Evolutionary conservation across 2,329 filamentous ascomycete genomes (phyloP).

Genomic region (Colletotrichum phormii): DNA sequence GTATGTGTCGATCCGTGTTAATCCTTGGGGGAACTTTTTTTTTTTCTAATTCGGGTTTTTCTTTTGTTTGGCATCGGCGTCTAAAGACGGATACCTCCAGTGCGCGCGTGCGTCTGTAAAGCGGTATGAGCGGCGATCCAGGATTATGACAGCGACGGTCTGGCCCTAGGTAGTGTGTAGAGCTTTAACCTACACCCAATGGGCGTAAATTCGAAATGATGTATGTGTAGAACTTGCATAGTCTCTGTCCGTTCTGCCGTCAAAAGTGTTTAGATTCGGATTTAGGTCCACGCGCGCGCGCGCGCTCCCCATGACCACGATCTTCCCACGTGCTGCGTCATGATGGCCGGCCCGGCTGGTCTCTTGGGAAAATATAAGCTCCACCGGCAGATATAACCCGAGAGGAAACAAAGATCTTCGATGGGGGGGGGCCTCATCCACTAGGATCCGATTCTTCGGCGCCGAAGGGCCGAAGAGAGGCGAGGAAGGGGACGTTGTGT

Average conservation of each 20-base stretch:
- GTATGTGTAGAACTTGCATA: neutral
- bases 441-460: neutral
- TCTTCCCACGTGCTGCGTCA: neutral
- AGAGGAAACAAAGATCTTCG: neutral
- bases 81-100: slow-evolving; percentile 33
- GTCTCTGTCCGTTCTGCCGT: neutral
- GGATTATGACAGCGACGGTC: neutral
- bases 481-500: too few relatives aligned
- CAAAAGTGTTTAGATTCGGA: neutral
- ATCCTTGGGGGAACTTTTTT: neutral
- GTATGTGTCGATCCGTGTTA: slow-evolving; percentile 23
- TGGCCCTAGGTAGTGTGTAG: neutral
- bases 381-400: neutral
- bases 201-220: neutral
- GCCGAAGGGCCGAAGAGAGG: neutral
- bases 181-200: neutral
- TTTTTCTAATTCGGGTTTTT: slow-evolving; percentile 5
- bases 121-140: neutral
- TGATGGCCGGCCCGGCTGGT: neutral
- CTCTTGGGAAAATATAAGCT: neutral
- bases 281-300: neutral
- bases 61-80: slow-evolving; percentile 32
- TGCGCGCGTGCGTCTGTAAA: slow-evolving; percentile 7
- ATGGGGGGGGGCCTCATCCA: too few relatives aligned
- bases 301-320: neutral